phyloP scores from a whole-genome alignment of 2,329 filamentous ascomycete genomes.

The Cordyceps tenuipes region DNA sequence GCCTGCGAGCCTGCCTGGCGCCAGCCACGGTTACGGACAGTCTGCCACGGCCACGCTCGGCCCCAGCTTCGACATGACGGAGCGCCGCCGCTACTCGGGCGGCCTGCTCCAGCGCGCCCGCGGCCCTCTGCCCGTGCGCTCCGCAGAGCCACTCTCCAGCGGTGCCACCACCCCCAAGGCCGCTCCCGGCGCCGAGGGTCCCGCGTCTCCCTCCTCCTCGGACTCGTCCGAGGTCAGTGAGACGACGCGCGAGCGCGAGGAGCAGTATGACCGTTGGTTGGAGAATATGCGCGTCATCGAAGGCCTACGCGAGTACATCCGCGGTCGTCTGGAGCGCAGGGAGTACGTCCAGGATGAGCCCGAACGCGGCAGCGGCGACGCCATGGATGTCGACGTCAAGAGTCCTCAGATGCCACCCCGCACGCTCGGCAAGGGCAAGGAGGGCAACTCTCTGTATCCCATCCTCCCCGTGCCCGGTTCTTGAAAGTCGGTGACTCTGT shows the following conservation, averaged over 20 bases:
- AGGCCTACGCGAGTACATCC: constrained; percentile 49
- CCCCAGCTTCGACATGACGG: constrained; percentile 54
- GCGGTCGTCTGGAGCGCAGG: constrained; percentile 45
- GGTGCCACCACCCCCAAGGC: constrained; percentile 36
- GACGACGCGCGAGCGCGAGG: constrained; percentile 47
- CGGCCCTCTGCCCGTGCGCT: constrained; percentile 28
- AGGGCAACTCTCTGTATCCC: constrained; percentile 29
- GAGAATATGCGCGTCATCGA: constrained; percentile 60
- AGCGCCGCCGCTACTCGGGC: constrained; percentile 57
- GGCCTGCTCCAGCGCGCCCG: constrained; percentile 57
- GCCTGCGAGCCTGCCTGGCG: constrained; percentile 44
- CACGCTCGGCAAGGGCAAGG: constrained; percentile 19
- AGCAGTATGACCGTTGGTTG: constrained; percentile 56
- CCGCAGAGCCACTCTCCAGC: constrained; percentile 26
- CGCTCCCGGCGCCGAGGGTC: constrained; percentile 26
- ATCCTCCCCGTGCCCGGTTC: constrained; percentile 31
- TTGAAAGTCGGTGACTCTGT: constrained; percentile 13
- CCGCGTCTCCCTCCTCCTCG: constrained; percentile 40
- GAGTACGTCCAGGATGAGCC: constrained; percentile 38
- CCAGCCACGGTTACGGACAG: constrained; percentile 61
- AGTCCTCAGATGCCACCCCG: constrained; percentile 20
- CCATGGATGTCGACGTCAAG: constrained; percentile 30
- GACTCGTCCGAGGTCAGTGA: constrained; percentile 43
- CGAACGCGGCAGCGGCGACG: constrained; percentile 18
- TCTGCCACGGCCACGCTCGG: constrained; percentile 65